Base-by-base conservation (phyloP, 2,329 filamentous ascomycete genomes). In the Pseudogymnoascus sp. region DNA sequence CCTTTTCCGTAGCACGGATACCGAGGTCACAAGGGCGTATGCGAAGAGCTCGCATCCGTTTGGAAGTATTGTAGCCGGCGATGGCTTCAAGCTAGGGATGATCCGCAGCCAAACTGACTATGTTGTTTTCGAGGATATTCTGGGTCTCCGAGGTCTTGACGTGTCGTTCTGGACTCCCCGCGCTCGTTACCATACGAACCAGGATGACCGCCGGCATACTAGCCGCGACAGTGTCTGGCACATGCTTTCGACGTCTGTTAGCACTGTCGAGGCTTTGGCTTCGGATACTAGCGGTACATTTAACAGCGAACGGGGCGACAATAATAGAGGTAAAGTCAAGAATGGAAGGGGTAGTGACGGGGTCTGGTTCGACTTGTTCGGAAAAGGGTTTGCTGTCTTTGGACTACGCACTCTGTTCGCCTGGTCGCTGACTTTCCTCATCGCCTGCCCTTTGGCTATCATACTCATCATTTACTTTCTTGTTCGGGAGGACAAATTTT, bases 341-440 rank as follows among this genome's bases (percentile, higher is more conserved):
- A 89, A 87, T 66, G 89, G 90, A 9, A 80, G 78, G 36, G 86
- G 86, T 4, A 86, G 82, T 15, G 80, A 84, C 65, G 90, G 87
- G 31, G 91, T 97, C 13, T 99, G 93, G 91, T 97, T 97, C 72
- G 95, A 97, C 72, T 76, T 97, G 7, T 93, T 96, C 68, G 95
- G 93, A 47, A 83, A 81, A 63, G 81, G 81, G 1, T 92, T 97
- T 74, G 90, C 88, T 15, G 81, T 96, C 1, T 90, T 97, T 72
- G 82, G 83, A 57, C 80, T 97, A 40, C 85, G 89, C 67, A 92
- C 90, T 7, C 82, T 97, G 64, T 97, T 97, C 75, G 92, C 91
- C 3, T 86, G 95, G 77, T 93, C 91, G 4, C 82, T 97, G 28
- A 89, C 90, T 0, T 77, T 97, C 11, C 84, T 97, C 19, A 87